These are phyloP conservation scores for Pythium monospermum DNA, from an alignment of 352 stramenopile genomes.

Conservation along the genomic window DNA sequence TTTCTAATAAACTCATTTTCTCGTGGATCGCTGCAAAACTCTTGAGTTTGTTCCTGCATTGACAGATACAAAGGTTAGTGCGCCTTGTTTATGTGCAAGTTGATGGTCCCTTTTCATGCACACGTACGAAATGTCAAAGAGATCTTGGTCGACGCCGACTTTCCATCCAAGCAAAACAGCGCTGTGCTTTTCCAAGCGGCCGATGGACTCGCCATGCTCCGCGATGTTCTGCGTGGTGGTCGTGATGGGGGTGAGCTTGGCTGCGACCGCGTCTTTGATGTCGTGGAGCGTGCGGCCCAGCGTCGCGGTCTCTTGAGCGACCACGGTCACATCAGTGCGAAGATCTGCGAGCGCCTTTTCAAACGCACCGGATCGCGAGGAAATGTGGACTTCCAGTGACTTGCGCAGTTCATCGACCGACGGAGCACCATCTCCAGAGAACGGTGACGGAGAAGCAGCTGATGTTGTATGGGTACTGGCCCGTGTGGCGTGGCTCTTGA, in stretches of 20 bases:
- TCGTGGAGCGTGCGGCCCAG: slow-evolving; percentile 43
- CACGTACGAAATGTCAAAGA: slow-evolving; percentile 28
- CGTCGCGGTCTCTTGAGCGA: slow-evolving; percentile 37
- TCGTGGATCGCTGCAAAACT: slow-evolving; percentile 37
- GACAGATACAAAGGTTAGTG: neutral
- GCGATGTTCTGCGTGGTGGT: slow-evolving; percentile 30
- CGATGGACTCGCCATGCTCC: slow-evolving; percentile 49
- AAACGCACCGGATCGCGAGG: slow-evolving; percentile 39
- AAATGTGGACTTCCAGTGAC: slow-evolving; percentile 61
- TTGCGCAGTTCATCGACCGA: slow-evolving; percentile 28
- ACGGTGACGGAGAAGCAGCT: too few species aligned
- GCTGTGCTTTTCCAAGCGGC: slow-evolving; percentile 70
- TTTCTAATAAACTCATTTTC: slow-evolving; percentile 54
- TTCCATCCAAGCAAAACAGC: slow-evolving; percentile 56
- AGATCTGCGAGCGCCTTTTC: slow-evolving; percentile 68
- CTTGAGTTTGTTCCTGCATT: slow-evolving; percentile 42
- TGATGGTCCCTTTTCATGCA: neutral
- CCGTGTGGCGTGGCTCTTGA: too few species aligned
- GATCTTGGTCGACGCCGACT: slow-evolving; percentile 53
- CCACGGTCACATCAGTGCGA: slow-evolving; percentile 46
- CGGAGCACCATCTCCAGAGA: neutral
- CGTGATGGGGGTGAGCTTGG: slow-evolving; percentile 25
- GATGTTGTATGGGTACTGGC: too few species aligned
- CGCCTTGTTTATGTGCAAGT: neutral
- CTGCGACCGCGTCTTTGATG: slow-evolving; percentile 37